These are phyloP conservation scores for Mortierella sp. DNA, from an alignment of 371 early-diverging fungal genomes.

Conservation along the genomic window DNA sequence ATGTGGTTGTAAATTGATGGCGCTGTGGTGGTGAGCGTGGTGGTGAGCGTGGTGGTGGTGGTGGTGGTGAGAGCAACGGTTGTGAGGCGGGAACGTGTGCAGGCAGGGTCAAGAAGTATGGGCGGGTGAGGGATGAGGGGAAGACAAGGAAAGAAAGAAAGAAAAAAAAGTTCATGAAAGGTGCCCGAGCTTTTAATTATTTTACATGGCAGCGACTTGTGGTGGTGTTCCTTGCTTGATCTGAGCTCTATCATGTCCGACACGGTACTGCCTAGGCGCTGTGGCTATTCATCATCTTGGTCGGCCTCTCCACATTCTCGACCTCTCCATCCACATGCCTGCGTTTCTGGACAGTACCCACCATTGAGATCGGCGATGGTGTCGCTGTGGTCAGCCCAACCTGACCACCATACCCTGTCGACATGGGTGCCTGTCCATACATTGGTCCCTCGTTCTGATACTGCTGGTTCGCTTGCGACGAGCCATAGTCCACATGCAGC, in stretches of 20 bases:
- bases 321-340: conserved; percentile 16
- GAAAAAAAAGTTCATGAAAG: neutral
- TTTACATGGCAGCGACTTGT: no score
- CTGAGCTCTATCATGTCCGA: no score
- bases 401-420: neutral
- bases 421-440: neutral
- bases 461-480: neutral
- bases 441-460: conserved; percentile 2
- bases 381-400: neutral
- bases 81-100: no score
- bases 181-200: no score
- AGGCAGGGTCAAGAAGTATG: no score
- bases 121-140: neutral
- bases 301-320: conserved; percentile 31
- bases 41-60: neutral
- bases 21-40: no score
- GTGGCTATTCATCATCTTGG: conserved; percentile 20
- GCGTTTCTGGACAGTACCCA: conserved; percentile 12
- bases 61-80: conserved; percentile 1
- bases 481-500: conserved; percentile 1
- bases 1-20: no score
- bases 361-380: no score
- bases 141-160: conserved; percentile 3
- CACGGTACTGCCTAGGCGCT: neutral
- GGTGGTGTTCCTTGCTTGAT: no score